phyloP scores from a whole-genome alignment of 306 rosid genomes.

The Vigna trinervia region DNA sequence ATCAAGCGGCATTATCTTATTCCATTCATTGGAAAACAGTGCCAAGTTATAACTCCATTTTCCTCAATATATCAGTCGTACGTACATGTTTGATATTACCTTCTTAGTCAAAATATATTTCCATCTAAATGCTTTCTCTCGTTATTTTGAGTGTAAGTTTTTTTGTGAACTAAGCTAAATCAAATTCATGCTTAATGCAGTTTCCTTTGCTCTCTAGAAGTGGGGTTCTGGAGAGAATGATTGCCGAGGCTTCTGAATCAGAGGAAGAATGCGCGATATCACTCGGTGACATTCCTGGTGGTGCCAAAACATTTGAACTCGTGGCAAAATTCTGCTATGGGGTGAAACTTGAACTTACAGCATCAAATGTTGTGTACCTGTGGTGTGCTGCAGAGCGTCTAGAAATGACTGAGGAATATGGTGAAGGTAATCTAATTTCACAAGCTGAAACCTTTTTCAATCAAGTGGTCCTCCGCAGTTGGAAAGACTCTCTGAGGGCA shows the following conservation, averaged over 20 bases:
- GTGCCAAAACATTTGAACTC: conserved; percentile 87
- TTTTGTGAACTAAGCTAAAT: conserved; percentile 29
- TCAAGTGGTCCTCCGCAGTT: conserved; percentile 81
- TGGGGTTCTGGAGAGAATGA: conserved; percentile 83
- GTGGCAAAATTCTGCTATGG: conserved; percentile 98
- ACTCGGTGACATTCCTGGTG: conserved; percentile 85
- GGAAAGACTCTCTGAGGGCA: conserved; percentile 94
- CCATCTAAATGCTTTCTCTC: neutral
- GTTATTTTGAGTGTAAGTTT: conserved; percentile 10
- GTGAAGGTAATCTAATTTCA: conserved; percentile 81
- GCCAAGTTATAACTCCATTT: conserved; percentile 18
- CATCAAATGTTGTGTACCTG: conserved; percentile 89
- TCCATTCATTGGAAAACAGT: conserved; percentile 1
- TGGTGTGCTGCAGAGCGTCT: conserved; percentile 93
- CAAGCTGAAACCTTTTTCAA: conserved; percentile 79
- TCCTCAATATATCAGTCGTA: conserved; percentile 30
- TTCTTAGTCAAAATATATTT: conserved; percentile 6
- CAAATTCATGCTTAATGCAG: conserved; percentile 56
- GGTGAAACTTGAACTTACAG: conserved; percentile 91
- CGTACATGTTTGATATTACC: conserved; percentile 16
- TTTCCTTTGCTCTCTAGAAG: conserved; percentile 99
- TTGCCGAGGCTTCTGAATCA: conserved; percentile 78
- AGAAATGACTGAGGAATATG: conserved; percentile 93
- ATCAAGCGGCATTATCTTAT: neutral
- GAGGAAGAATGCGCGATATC: conserved; percentile 70